A percentile compares a stretch with the other conserved stretches of the same genome.
phyloP scores from a whole-genome alignment of 495 filamentous ascomycete genomes.

The Hypoxylon fuscum region DNA sequence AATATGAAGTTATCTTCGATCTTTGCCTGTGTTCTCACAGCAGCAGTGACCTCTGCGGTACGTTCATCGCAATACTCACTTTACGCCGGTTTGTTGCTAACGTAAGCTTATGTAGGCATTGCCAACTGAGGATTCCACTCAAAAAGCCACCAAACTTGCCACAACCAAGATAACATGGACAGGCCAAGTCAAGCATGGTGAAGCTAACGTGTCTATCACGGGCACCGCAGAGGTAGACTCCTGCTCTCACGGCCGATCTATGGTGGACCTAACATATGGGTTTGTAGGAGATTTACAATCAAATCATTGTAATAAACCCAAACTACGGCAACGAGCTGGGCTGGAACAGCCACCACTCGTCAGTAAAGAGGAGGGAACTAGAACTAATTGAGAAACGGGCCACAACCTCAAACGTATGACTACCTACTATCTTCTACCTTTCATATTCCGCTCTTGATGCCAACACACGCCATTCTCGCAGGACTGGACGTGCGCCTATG shows the following conservation, averaged over 20 bases:
- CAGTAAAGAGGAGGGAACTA: conserved; percentile 12
- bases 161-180: conserved; percentile 25
- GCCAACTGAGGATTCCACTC: conserved; percentile 4
- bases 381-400: conserved; percentile 22
- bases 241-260: background rate
- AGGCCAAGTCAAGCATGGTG: conserved; percentile 18
- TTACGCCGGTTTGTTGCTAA: background rate
- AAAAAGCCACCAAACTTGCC: background rate
- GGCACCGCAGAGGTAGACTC: conserved; percentile 25
- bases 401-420: conserved; percentile 27
- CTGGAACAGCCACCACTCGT: conserved; percentile 20
- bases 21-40: conserved; percentile 11
- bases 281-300: conserved; percentile 26
- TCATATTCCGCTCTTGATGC: background rate
- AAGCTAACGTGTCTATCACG: conserved; percentile 13
- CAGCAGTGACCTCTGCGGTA: conserved; percentile 9
- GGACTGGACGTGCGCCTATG: conserved; percentile 36
- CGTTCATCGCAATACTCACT: background rate
- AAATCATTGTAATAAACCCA: conserved; percentile 27
- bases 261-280: background rate
- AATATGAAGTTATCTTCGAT: conserved; percentile 25
- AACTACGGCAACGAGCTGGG: conserved; percentile 31
- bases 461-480: conserved; percentile 2
- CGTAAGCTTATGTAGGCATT: conserved; percentile 7
- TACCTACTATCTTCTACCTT: background rate